Base-by-base conservation (phyloP, 306 rosid species). In the Lotus japonicus region DNA sequence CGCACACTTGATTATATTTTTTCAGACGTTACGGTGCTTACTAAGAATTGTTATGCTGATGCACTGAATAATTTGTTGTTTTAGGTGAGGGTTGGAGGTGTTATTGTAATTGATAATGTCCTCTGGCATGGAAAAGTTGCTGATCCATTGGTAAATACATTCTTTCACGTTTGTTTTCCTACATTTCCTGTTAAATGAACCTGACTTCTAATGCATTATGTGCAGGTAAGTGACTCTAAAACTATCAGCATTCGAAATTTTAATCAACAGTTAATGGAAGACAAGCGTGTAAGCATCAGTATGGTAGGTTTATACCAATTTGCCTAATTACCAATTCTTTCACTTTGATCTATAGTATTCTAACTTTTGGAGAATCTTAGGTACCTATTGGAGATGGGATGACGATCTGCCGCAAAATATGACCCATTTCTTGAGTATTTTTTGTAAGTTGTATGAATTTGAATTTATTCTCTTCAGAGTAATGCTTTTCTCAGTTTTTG, bases 71-170 rank as follows among this genome's bases (percentile, higher is more conserved):
- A 38, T 54, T 79, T 76, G 42, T 43, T 77, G 48, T 53, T 83
- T 51, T 80, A 89, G 98, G 87, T 92, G 73, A 88, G 91, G 58
- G 88, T 82, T 52, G 97, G 96, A 70, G 97, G 98, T 71, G 79
- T 90, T 21, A 88, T 90, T 48, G 90, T 92, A 61, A 80, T 92
- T 14, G 98, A 92, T 75, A 92, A 92, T 79, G 97, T 92, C 50
- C 90, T 92, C 44, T 92, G 98, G 98, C 92, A 88, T 61, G 98
- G 98, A 77, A 88, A 86, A 90, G 98, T 92, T 77, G 91, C 89
- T 35, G 94, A 92, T 50, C 84, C 88, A 7, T 71, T 73, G 96
- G 98, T 92, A 71, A 75, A 72, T 64, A 70, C 12, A 63, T 36
- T 33, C 55, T 21, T 55, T 44, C 4, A 36, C 59, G 64, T 49